Evolutionary conservation across 306 rosid species (phyloP).

Genomic region (Castanospermum australe): DNA sequence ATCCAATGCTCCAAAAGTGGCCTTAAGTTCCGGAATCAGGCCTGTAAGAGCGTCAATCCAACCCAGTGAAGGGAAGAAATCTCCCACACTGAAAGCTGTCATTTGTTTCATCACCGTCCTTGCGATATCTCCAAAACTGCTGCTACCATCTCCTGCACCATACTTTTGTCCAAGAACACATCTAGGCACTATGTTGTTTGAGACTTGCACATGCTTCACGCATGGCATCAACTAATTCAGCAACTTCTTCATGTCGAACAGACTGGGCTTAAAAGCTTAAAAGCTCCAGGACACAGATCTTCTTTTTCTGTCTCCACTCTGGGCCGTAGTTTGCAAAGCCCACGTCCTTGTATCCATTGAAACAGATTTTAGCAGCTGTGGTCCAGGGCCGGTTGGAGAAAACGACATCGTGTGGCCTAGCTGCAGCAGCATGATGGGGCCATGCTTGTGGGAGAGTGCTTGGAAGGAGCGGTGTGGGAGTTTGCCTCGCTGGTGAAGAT

Average conservation of each 20-base stretch:
- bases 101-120: constrained; percentile 6
- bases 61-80: constrained; percentile 29
- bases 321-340: constrained; percentile 26
- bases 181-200: constrained; percentile 29
- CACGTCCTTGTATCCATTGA: constrained; percentile 26
- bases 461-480: constrained; percentile 30
- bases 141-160: background rate
- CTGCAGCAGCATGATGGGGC: constrained; percentile 22
- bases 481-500: constrained; percentile 34
- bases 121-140: background rate
- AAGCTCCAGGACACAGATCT: constrained; percentile 28
- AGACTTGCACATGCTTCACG: background rate
- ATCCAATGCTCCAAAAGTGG: constrained; percentile 21
- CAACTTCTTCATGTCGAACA: constrained; percentile 30
- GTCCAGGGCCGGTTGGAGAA: constrained; percentile 19
- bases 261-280: constrained; percentile 14
- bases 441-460: constrained; percentile 9
- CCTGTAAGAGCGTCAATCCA: constrained; percentile 36
- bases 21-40: background rate
- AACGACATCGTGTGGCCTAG: constrained; percentile 23
- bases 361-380: background rate
- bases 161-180: constrained; percentile 25
- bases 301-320: constrained; percentile 38
- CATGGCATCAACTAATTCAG: constrained; percentile 17
- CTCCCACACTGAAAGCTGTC: constrained; percentile 22